phyloP scores from a whole-genome alignment of 2,329 filamentous ascomycete genomes.

The Pseudogymnoascus destructans region DNA sequence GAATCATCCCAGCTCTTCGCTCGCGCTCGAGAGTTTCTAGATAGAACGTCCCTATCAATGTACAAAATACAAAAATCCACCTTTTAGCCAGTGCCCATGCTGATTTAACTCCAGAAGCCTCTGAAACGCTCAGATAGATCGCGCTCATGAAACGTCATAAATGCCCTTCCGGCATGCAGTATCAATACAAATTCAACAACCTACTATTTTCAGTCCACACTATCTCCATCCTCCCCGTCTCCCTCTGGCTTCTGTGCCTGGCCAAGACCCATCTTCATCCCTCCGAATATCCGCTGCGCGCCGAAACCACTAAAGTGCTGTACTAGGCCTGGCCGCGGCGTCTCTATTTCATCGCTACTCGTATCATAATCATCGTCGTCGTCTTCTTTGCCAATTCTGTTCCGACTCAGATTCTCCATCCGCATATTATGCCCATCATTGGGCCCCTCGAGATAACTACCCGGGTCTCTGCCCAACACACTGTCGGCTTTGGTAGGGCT shows the following conservation, averaged over 20 bases:
- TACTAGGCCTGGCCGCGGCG: background rate
- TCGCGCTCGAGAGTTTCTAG: background rate
- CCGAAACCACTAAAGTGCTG: constrained; percentile 4
- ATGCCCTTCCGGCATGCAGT: background rate
- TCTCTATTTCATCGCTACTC: constrained; percentile 23
- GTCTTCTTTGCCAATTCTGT: constrained; percentile 14
- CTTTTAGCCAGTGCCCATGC: background rate
- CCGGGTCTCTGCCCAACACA: constrained; percentile 25
- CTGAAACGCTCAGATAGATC: background rate
- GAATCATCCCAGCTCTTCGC: background rate
- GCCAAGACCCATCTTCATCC: constrained; percentile 3
- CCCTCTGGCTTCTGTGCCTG: background rate
- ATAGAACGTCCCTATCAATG: background rate
- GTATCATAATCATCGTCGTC: constrained; percentile 23
- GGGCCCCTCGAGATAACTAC: constrained; percentile 15
- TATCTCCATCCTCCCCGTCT: constrained; percentile 5
- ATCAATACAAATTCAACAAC: background rate
- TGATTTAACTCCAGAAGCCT: constrained; percentile 6
- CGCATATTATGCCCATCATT: constrained; percentile 18
- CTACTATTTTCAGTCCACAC: constrained; percentile 6
- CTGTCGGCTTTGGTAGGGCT: constrained; percentile 24
- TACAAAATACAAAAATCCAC: background rate
- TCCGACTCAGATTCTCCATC: constrained; percentile 19
- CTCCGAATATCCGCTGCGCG: constrained; percentile 9
- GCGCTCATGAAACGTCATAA: constrained; percentile 1